Base-by-base conservation (phyloP, 139 green algal genomes). In the Haematococcus lacustris region DNA sequence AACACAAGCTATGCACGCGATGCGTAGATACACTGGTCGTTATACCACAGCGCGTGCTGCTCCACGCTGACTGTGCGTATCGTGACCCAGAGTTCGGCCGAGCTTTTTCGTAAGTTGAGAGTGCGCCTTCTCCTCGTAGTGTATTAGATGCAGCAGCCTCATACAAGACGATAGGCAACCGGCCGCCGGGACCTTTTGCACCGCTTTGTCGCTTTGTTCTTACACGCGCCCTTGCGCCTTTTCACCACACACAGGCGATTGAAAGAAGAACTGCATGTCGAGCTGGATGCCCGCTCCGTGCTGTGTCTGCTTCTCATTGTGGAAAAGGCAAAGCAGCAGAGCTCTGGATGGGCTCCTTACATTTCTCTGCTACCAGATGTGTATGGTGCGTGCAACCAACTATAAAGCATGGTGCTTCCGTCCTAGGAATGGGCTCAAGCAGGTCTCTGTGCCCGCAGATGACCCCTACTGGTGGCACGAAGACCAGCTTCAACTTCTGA, bases 241-340 rank as follows among this genome's bases (percentile, higher is more conserved):
- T n/a, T n/a, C n/a, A n/a, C n/a, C n/a, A n/a, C n/a, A n/a, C n/a
- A n/a, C n/a, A n/a, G n/a, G n/a, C n/a, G n/a, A n/a, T n/a, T n/a
- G n/a, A n/a, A n/a, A n/a, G n/a, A n/a, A n/a, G n/a, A n/a, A n/a
- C n/a, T n/a, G n/a, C n/a, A n/a, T n/a, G n/a, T n/a, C n/a, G n/a
- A n/a, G n/a, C 68, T 62, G 23, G 77, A 82, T 40, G 51, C 71
- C 30, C 76, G 84, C 0, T 67, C 73, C 7, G 13, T 82, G 53
- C 74, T 89, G n/a, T 85, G 76, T 70, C 50, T 89, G 66, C 62
- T 81, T 38, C 64, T 89, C 21, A 39, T 87, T 3, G 26, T 87
- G 35, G 84, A 89, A 71, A 66, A 75, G 1, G 51, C 40, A 1
- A 50, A 66, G 21, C 73, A 76, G 17, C n/a, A 1, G 0, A 39